Base-by-base conservation (phyloP, 768 basidiomycete species). In the Candolleomyces efflorescens region DNA sequence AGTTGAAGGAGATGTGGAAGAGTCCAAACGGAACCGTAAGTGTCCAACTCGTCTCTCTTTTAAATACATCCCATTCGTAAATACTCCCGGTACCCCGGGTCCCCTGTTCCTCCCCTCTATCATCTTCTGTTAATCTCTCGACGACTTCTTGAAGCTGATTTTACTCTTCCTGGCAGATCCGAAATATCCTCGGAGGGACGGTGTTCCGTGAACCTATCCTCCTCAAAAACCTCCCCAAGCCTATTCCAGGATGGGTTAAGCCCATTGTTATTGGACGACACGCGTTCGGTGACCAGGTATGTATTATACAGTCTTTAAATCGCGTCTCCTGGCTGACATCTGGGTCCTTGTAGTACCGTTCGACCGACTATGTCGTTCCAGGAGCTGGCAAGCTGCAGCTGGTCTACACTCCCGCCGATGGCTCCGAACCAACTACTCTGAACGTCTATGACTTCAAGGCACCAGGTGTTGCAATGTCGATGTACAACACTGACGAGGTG, bases 151-250 rank as follows among this genome's bases (percentile, higher is more conserved):
- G 47, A 11, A 49, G 24, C 20, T 43, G 50, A 18, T 36, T 20
- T n/a, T 56, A 20, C 58, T 32, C 22, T 6, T 12, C 38, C 36
- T 23, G 55, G 53, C 55, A 91, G 86, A 98, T 98, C 73, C 90
- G 96, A 61, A 99, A 99, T 71, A 97, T 98, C 68, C 86, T 98
- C 51, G 94, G 94, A 32, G 97, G 97, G 43, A 98, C 97, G 18
- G 95, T 99, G 54, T 98, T 98, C 86, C 88, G 97, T 62, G 97
- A 97, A 73, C 97, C 97, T 63, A 98, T 99, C 75, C 87, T 98
- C 70, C 83, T 98, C 27, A 71, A 86, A 51, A 84, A 86, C 63
- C 90, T 99, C 68, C 97, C 96, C 32, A 90, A 89, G 68, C 93
- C 95, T 7, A 82, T 98, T 41, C 97, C 97, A 39, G 96, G 97